Percentiles rank a stretch among this genome's conserved stretches.
Evolutionary conservation across 2,329 filamentous ascomycete species (phyloP).

Genomic region (Pyricularia sp.): DNA sequence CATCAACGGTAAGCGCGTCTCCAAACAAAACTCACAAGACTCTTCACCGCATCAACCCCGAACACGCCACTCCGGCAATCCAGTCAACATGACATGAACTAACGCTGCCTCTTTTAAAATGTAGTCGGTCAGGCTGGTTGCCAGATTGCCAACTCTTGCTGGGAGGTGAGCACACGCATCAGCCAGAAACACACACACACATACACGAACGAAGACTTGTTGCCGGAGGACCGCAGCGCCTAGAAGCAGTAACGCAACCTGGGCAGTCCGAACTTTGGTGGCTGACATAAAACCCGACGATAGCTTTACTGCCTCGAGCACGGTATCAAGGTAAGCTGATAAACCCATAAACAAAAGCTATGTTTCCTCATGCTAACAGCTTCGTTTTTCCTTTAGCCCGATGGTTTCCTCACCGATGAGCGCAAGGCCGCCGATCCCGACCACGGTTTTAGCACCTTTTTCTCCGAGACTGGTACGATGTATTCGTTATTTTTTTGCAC

Average conservation of each 20-base stretch:
- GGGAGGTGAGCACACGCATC: slow-evolving; percentile 70
- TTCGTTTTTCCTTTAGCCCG: slow-evolving; percentile 53
- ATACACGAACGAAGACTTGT: not conserved
- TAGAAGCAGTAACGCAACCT: not conserved
- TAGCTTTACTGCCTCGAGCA: slow-evolving; percentile 99
- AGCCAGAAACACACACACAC: not conserved
- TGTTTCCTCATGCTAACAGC: slow-evolving; percentile 20
- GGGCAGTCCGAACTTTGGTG: not conserved
- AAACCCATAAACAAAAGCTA: not conserved
- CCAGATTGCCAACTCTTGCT: slow-evolving; percentile 99
- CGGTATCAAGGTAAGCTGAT: slow-evolving; percentile 84
- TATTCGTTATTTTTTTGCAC: not conserved
- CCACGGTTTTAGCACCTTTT: slow-evolving; percentile 99
- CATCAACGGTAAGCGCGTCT: slow-evolving; percentile 75
- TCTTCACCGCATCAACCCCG: slow-evolving; percentile 33
- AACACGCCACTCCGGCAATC: not conserved
- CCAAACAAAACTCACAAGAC: slow-evolving; percentile 14
- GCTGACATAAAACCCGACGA: slow-evolving; percentile 9
- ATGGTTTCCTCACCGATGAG: slow-evolving; percentile 97
- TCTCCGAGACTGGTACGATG: slow-evolving; percentile 89
- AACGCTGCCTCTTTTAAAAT: slow-evolving; percentile 34
- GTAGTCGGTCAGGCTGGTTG: slow-evolving; percentile 99
- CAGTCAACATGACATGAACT: slow-evolving; percentile 23
- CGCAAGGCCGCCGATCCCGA: slow-evolving; percentile 89
- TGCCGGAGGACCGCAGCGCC: not conserved